Percentiles rank a stretch among this genome's conserved stretches.
Evolutionary conservation across 1,284 basidiomycete species (phyloP).

Genomic region (Ganoderma multipileum): DNA sequence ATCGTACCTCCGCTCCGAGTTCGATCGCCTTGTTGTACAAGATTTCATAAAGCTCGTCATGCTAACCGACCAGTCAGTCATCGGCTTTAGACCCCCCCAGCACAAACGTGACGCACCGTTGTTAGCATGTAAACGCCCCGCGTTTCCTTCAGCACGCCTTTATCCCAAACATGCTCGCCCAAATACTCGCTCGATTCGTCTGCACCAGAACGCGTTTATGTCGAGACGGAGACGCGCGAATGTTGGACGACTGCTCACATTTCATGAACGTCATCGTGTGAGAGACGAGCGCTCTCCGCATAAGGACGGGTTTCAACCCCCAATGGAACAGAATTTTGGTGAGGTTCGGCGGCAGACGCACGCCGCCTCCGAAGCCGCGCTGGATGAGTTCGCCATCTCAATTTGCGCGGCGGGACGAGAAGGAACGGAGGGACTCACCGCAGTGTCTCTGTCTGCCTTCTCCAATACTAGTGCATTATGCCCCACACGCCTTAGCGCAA

Average conservation of each 20-base stretch:
- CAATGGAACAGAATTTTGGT: conserved; percentile 62
- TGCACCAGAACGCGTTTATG: not conserved
- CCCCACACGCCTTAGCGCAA: conserved; percentile 45
- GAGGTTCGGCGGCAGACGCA: conserved; percentile 59
- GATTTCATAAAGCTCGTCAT: conserved; percentile 45
- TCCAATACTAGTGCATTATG: conserved; percentile 52
- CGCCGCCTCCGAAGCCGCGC: conserved; percentile 43
- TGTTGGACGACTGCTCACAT: conserved; percentile 37
- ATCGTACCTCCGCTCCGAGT: conserved; percentile 35
- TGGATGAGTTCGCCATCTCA: not conserved
- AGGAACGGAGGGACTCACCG: conserved; percentile 36
- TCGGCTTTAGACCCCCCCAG: conserved; percentile 23
- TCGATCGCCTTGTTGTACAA: conserved; percentile 52
- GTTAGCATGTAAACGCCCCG: conserved; percentile 58
- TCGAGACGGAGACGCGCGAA: not conserved
- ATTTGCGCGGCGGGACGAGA: not conserved
- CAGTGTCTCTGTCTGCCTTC: conserved; percentile 44
- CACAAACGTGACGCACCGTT: conserved; percentile 48
- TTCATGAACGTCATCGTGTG: conserved; percentile 46
- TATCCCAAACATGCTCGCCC: conserved; percentile 58
- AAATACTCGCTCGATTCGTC: conserved; percentile 50
- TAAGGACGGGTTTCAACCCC: conserved; percentile 52
- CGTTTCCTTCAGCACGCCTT: conserved; percentile 59
- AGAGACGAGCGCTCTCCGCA: conserved; percentile 44
- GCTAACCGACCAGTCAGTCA: conserved; percentile 39